Evolutionary conservation across 495 filamentous ascomycete species (phyloP), one percentile per base, ranked within the genome.

Genomic region (Trichoderma asperelloides): DNA sequence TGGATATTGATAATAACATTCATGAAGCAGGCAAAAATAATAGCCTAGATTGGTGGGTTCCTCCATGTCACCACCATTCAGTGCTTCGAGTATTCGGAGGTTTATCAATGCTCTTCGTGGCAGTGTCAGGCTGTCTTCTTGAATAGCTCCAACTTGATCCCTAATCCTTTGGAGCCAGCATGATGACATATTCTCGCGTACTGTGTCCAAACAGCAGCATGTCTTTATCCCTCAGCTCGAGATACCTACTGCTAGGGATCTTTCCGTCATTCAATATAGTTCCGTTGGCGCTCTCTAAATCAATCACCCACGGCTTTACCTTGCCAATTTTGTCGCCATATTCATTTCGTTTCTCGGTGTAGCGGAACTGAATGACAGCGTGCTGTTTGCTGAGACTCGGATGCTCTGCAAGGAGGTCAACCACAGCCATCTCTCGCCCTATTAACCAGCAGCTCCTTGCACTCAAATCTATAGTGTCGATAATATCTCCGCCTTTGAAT

Each of bases 311-410:
- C 12, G 91, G 92, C 78, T 86, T 91, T 41, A 98, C 96, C 67
- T 82, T 87, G 21, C 89, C 90, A 69, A 88, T 82, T 74, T 85
- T 88, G 73, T 96, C 91, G 41, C 93, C 94, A 74, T 84, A 95
- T 73, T 96, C 93, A 72, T 95, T 91, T 68, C 83, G 84, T 77
- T 89, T 93, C 70, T 89, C 88, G 25, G 90, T 85, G 74, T 90
- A 89, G 55, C 96, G 86, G 71, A 98, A 98, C 75, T 98, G 95
- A 41, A 98, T 81, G 30, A 92, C 96, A 4, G 95, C 96, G 77
- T 98, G 95, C 77, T 98, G 95, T 73, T 93, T 93, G 67, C 90
- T 93, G 73, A 90, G 88, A 74, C 92, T 97, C 27, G 93, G 93
- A 74, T 98, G 93, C 70, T 96, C 93, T 30, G 93, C 85, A 7